Conservation (phyloP, 805 yeast species). For the Debaryomyces castellii region DNA sequence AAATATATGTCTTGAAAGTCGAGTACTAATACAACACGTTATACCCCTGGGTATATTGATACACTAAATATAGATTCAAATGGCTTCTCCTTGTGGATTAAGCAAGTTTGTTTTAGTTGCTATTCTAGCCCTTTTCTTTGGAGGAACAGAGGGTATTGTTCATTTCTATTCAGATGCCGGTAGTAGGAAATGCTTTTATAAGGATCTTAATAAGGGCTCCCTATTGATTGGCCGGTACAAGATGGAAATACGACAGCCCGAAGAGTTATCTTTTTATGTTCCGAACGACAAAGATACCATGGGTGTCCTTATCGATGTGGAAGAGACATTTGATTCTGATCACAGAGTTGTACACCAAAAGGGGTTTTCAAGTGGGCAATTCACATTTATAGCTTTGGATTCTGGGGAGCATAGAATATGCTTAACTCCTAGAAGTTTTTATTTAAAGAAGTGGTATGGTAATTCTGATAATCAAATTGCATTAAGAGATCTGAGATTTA, state of each 20-base stretch:
- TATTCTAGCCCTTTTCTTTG: background rate
- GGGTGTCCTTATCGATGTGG: slow-evolving; percentile 37
- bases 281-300: slow-evolving; percentile 27
- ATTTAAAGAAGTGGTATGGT: slow-evolving; percentile 14
- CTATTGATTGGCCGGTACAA: slow-evolving; percentile 50
- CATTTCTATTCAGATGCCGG: slow-evolving; percentile 55
- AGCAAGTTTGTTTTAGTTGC: background rate
- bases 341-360: slow-evolving; percentile 25
- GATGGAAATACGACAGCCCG: slow-evolving; percentile 44
- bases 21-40: no score
- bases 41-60: no score
- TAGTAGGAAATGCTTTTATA: slow-evolving; percentile 54
- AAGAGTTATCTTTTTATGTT: slow-evolving; percentile 28
- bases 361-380: slow-evolving; percentile 23
- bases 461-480: slow-evolving; percentile 12
- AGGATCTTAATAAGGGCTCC: slow-evolving; percentile 51
- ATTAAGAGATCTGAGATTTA: slow-evolving; percentile 20
- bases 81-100: background rate
- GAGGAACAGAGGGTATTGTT: slow-evolving; percentile 15
- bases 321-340: slow-evolving; percentile 38
- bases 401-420: slow-evolving; percentile 27
- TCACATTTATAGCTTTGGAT: slow-evolving; percentile 24
- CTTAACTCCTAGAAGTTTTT: slow-evolving; percentile 24
- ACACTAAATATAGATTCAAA: background rate
- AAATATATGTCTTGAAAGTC: no score